Conservation (phyloP, 1,284 basidiomycete species). For the Fomitopsis betulina region DNA sequence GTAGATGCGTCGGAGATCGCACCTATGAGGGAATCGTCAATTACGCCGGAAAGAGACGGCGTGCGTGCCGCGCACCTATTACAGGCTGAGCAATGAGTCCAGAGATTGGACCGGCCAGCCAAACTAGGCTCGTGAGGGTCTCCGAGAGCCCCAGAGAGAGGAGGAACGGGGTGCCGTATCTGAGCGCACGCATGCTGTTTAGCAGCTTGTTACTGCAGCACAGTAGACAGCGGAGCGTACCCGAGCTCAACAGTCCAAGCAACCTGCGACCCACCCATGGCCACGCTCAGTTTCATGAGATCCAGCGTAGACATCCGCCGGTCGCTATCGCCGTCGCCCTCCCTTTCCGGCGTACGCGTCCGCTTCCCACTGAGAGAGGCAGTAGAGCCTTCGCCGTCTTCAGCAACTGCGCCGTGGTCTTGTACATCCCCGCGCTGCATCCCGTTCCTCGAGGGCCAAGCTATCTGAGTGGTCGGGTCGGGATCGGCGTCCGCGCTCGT, state of each 20-base stretch:
- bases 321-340: constrained; percentile 12
- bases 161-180: constrained; percentile 94
- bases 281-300: constrained; percentile 71
- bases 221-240: constrained; percentile 33
- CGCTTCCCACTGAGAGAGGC: constrained; percentile 15
- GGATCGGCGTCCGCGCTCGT: constrained; percentile 51
- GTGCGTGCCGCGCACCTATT: constrained; percentile 57
- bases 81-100: constrained; percentile 94
- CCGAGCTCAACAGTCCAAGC: constrained; percentile 91
- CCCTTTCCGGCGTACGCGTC: constrained; percentile 10
- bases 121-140: constrained; percentile 89
- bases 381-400: constrained; percentile 3
- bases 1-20: constrained; percentile 91
- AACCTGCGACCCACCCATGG: constrained; percentile 91
- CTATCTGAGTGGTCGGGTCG: constrained; percentile 68
- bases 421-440: constrained; percentile 18
- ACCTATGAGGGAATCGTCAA: constrained; percentile 40
- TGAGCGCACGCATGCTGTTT: constrained; percentile 25
- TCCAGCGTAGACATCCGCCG: constrained; percentile 61
- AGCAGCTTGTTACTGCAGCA: background rate
- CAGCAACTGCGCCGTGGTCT: background rate
- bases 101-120: constrained; percentile 94
- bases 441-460: constrained; percentile 58
- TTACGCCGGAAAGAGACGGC: background rate
- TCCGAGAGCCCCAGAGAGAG: constrained; percentile 87